These are phyloP conservation scores for Vanderwaltozyma polyspora DNA, from an alignment of 805 yeast species.

Conservation along the genomic window DNA sequence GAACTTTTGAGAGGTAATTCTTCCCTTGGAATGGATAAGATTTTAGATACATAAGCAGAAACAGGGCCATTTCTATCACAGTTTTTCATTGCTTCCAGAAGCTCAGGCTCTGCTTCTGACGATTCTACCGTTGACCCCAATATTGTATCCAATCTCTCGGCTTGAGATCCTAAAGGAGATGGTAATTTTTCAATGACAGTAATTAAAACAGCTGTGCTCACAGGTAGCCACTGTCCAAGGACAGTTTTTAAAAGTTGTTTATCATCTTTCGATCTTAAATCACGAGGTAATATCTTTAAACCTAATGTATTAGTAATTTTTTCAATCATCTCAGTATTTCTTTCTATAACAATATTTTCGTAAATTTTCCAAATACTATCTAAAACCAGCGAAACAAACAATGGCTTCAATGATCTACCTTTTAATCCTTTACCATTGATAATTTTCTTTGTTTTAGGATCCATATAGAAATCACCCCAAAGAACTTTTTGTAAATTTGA, in stretches of 20 bases:
- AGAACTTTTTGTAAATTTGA: conserved; percentile 70
- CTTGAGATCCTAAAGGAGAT: conserved; percentile 70
- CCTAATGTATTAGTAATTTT: conserved; percentile 64
- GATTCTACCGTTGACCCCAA: conserved; percentile 36
- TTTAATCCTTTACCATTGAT: conserved; percentile 54
- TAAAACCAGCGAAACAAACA: conserved; percentile 77
- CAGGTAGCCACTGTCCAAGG: conserved; percentile 90
- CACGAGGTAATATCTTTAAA: conserved; percentile 62
- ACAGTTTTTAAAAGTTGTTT: conserved; percentile 50
- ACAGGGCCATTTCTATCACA: conserved; percentile 62
- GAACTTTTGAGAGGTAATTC: conserved; percentile 57
- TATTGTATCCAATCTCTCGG: conserved; percentile 54
- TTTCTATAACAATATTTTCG: conserved; percentile 51
- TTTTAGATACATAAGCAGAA: conserved; percentile 79
- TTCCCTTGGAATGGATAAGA: conserved; percentile 70
- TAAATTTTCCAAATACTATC: conserved; percentile 92
- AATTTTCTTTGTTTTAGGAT: conserved; percentile 80
- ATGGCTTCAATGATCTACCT: conserved; percentile 55
- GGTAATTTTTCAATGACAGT: conserved; percentile 81
- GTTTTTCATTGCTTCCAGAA: conserved; percentile 44
- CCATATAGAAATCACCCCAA: conserved; percentile 91
- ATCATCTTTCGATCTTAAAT: conserved; percentile 67
- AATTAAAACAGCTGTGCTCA: conserved; percentile 72
- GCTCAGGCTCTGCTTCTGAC: conserved; percentile 35
- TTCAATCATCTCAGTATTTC: conserved; percentile 58